These are phyloP conservation scores for Chrysanthemum makinoi DNA, from an alignment of 129 eudicot species.

Conservation along the genomic window DNA sequence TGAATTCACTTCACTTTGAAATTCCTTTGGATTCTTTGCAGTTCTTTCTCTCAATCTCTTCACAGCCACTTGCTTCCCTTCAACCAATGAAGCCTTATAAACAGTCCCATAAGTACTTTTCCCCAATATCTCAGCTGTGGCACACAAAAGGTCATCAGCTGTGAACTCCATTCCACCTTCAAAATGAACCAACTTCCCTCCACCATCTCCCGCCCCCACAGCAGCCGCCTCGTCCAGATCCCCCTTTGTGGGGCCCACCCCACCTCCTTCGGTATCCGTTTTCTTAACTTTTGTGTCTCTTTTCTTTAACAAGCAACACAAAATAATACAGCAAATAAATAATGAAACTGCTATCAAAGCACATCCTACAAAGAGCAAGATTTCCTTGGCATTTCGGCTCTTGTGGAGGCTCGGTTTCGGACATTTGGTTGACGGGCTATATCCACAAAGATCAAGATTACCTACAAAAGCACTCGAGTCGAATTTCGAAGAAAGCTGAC, in stretches of 20 bases:
- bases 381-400: conserved; percentile 43
- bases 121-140: conserved; percentile 91
- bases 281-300: conserved; percentile 27
- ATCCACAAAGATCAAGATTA: conserved; percentile 75
- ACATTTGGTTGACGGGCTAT: conserved; percentile 52
- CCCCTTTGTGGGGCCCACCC: conserved; percentile 46
- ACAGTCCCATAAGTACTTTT: conserved; percentile 94
- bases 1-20: conserved; percentile 64
- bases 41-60: conserved; percentile 88
- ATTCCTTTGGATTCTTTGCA: conserved; percentile 65
- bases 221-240: conserved; percentile 36
- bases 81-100: conserved; percentile 76
- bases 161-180: conserved; percentile 79
- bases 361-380: conserved; percentile 71
- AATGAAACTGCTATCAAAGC: conserved; percentile 48
- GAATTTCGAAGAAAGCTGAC: conserved; percentile 50
- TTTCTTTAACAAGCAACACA: conserved; percentile 57
- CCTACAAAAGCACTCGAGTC: conserved; percentile 64
- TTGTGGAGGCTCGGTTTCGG: conserved; percentile 34
- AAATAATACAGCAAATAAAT: conserved; percentile 52
- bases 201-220: conserved; percentile 59
- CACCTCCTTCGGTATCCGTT: conserved; percentile 33
- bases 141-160: conserved; percentile 89
- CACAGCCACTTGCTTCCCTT: conserved; percentile 81
- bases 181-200: conserved; percentile 85